Conservation (phyloP, 768 basidiomycete genomes). For the Suillus subluteus region DNA sequence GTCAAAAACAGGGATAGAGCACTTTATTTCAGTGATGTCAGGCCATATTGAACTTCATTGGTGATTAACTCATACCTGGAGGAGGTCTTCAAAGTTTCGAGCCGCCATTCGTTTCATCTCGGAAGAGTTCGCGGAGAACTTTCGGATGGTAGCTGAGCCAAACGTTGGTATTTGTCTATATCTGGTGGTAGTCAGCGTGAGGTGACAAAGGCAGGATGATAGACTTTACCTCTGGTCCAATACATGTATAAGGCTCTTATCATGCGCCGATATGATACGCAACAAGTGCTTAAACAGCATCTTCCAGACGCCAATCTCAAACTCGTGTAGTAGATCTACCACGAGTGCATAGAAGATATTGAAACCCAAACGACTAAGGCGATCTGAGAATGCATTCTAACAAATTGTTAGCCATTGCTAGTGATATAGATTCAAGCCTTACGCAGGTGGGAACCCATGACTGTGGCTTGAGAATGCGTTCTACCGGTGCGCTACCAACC, state of each 20-base stretch:
- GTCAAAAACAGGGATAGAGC: constrained; percentile 41
- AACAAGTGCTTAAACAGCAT: not conserved
- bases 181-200: not conserved
- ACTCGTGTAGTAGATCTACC: constrained; percentile 42
- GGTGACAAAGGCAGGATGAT: not conserved
- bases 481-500: not conserved
- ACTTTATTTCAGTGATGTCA: constrained; percentile 21
- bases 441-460: not conserved
- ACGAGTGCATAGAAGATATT: constrained; percentile 32
- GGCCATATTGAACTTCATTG: not conserved
- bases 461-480: not conserved
- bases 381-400: constrained; percentile 41
- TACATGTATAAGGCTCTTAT: not conserved
- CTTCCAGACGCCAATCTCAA: constrained; percentile 24
- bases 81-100: constrained; percentile 40
- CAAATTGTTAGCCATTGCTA: not conserved
- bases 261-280: not conserved
- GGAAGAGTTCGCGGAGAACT: not conserved
- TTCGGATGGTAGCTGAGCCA: not conserved
- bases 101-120: constrained; percentile 28
- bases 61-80: constrained; percentile 25
- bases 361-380: constrained; percentile 22
- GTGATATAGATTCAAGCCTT: not conserved
- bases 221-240: not conserved
- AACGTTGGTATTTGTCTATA: not conserved